phyloP scores from a whole-genome alignment of 2,329 filamentous ascomycete species.

The Ascomycota sp. region DNA sequence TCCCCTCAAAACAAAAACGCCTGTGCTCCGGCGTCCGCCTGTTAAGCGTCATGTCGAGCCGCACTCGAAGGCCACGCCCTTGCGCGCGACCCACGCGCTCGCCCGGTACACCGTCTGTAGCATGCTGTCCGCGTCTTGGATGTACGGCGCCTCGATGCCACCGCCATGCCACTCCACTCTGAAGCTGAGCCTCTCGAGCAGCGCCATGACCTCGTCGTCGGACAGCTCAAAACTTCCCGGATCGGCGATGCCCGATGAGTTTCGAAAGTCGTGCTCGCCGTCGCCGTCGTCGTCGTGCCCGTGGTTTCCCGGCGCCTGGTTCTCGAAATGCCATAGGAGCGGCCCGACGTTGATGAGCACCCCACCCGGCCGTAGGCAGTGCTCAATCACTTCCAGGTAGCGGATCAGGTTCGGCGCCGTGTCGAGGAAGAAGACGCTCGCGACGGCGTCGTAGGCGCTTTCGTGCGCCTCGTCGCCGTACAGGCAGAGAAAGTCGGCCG shows the following conservation, averaged over 20 bases:
- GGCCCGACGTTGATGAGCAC: slow-evolving; percentile 36
- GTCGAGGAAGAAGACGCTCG: slow-evolving; percentile 41
- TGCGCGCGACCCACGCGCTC: slow-evolving; percentile 72
- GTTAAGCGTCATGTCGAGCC: slow-evolving; percentile 1
- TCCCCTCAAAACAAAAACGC: too few relatives aligned
- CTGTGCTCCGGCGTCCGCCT: background rate
- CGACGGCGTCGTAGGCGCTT: slow-evolving; percentile 23
- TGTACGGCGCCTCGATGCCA: slow-evolving; percentile 57
- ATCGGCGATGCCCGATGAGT: slow-evolving; percentile 55
- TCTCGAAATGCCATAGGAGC: slow-evolving; percentile 69
- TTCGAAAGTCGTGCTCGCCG: slow-evolving; percentile 25
- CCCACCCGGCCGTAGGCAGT: slow-evolving; percentile 24
- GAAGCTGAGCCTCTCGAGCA: slow-evolving; percentile 63
- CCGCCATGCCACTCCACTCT: slow-evolving; percentile 41
- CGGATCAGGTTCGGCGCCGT: slow-evolving; percentile 33
- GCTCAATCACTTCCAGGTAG: slow-evolving; percentile 33
- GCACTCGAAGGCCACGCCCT: slow-evolving; percentile 17
- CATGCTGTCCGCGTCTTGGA: slow-evolving; percentile 72
- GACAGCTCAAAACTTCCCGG: slow-evolving; percentile 80
- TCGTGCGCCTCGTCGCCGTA: slow-evolving; percentile 11
- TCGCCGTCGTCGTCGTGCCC: slow-evolving; percentile 30
- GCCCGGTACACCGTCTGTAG: slow-evolving; percentile 63
- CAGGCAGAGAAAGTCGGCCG: slow-evolving; percentile 33
- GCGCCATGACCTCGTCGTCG: slow-evolving; percentile 64
- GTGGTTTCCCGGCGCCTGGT: slow-evolving; percentile 40